Evolutionary conservation across 352 stramenopile genomes (phyloP).

Genomic region (Aphanomyces stellatus): DNA sequence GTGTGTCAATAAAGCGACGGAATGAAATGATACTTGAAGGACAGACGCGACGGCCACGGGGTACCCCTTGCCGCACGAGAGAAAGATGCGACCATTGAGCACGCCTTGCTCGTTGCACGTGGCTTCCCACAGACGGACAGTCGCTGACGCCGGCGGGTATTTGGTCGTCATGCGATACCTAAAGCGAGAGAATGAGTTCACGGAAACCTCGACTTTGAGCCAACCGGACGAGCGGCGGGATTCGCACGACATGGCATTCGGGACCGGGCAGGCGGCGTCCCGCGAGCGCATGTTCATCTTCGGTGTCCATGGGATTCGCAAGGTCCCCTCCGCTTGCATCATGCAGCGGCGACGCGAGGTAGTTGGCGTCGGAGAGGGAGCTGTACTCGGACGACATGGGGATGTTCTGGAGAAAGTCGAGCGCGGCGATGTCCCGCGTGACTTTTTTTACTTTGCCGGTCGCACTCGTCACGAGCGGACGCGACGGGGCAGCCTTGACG

Average conservation of each 20-base stretch:
- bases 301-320: neutral
- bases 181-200: neutral
- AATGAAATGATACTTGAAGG: constrained; percentile 42
- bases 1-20: neutral
- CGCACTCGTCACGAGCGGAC: constrained; percentile 41
- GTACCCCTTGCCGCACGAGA: constrained; percentile 78
- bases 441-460: constrained; percentile 54
- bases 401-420: constrained; percentile 85
- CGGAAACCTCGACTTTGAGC: too few species aligned
- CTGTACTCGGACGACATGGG: constrained; percentile 62
- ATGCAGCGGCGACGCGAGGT: constrained; percentile 1
- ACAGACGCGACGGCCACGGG: constrained; percentile 70
- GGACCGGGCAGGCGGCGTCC: constrained; percentile 60
- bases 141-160: constrained; percentile 58
- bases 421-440: constrained; percentile 75
- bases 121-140: constrained; percentile 70
- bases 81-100: constrained; percentile 62
- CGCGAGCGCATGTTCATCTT: constrained; percentile 37
- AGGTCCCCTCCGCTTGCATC: neutral
- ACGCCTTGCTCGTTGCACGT: constrained; percentile 56
- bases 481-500: constrained; percentile 15
- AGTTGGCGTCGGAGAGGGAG: neutral
- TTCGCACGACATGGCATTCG: constrained; percentile 48
- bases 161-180: constrained; percentile 68
- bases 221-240: constrained; percentile 49